Evolutionary conservation across 495 filamentous ascomycete species (phyloP).

Genomic region (Pseudomonodictys pantanalensis): DNA sequence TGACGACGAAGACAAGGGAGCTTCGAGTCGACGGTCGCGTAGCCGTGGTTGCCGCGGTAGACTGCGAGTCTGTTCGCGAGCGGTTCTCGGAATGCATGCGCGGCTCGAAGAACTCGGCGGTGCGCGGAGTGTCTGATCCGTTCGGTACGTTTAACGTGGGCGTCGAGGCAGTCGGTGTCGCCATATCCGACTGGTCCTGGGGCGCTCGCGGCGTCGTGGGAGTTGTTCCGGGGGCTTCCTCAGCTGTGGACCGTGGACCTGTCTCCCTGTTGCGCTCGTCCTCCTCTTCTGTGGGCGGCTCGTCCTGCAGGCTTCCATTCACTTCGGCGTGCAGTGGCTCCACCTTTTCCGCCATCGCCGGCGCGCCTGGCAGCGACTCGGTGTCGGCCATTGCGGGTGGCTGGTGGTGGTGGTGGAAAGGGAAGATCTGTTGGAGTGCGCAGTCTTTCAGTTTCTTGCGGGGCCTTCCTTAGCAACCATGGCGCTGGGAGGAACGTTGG

Average conservation of each 20-base stretch:
- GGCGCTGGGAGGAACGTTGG: conserved; percentile 4
- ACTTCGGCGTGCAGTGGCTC: not conserved
- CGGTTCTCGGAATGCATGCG: conserved; percentile 24
- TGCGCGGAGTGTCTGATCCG: conserved; percentile 25
- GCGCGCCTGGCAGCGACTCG: conserved; percentile 1
- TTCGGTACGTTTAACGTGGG: conserved; percentile 21
- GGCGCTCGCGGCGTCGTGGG: not conserved
- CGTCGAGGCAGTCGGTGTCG: conserved; percentile 21
- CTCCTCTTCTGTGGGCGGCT: conserved; percentile 9
- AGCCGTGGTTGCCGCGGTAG: conserved; percentile 52
- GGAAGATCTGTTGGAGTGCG: not conserved
- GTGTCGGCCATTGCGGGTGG: conserved; percentile 34
- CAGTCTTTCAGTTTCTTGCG: conserved; percentile 20
- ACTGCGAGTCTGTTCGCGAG: conserved; percentile 55
- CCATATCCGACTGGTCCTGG: conserved; percentile 11
- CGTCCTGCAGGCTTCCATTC: conserved; percentile 14
- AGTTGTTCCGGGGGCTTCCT: conserved; percentile 4
- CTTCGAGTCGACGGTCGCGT: conserved; percentile 63
- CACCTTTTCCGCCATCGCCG: conserved; percentile 1
- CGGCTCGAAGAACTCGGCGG: conserved; percentile 32
- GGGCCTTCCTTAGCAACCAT: conserved; percentile 20
- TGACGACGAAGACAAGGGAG: conserved; percentile 92
- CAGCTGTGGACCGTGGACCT: conserved; percentile 5
- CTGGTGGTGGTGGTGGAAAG: not conserved
- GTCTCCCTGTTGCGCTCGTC: conserved; percentile 13